Conservation (phyloP, 1,284 basidiomycete genomes). For the Ceratobasidium sp. region DNA sequence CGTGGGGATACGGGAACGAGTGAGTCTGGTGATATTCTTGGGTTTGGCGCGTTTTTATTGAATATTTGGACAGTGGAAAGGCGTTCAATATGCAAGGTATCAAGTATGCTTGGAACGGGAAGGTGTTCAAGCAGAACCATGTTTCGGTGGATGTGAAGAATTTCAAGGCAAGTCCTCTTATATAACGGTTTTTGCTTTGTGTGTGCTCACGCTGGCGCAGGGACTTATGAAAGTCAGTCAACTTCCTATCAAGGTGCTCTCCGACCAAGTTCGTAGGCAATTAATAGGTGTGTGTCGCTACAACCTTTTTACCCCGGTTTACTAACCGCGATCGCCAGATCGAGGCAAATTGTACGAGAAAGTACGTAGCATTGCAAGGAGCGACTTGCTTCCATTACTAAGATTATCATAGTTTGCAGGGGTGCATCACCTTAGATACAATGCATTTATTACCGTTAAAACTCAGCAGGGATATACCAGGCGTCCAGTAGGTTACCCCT, state of each 20-base stretch:
- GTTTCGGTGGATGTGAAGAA: slow-evolving; percentile 19
- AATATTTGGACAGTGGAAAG: slow-evolving; percentile 19
- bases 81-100: slow-evolving; percentile 30
- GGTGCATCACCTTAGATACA: slow-evolving; percentile 26
- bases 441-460: slow-evolving; percentile 29
- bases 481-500: slow-evolving; percentile 12
- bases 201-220: not conserved
- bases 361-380: not conserved
- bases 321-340: not conserved
- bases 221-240: slow-evolving; percentile 39
- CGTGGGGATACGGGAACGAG: slow-evolving; percentile 32
- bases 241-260: slow-evolving; percentile 32
- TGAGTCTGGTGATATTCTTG: not conserved
- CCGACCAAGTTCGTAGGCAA: slow-evolving; percentile 17
- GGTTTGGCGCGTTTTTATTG: not conserved
- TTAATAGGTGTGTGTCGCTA: slow-evolving; percentile 7
- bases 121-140: slow-evolving; percentile 36
- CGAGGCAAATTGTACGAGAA: slow-evolving; percentile 42
- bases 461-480: slow-evolving; percentile 23
- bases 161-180: slow-evolving; percentile 24
- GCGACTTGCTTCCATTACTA: not conserved
- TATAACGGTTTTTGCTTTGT: not conserved
- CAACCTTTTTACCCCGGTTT: not conserved
- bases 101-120: slow-evolving; percentile 31
- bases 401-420: slow-evolving; percentile 19